Conservation (phyloP, 345 rosid species). For the Angophora floribunda region DNA sequence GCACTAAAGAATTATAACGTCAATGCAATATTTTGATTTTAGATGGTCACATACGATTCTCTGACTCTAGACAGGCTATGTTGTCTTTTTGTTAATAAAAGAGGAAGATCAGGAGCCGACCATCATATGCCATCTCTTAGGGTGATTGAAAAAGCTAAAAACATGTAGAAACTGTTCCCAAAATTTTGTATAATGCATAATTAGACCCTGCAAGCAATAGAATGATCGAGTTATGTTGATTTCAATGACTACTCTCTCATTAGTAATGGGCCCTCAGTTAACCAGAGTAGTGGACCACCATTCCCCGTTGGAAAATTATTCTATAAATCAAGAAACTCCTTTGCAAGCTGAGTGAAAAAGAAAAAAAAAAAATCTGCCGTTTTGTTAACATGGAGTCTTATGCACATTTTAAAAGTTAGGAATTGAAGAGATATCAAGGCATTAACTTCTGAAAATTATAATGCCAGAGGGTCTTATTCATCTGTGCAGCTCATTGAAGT, state of each 20-base stretch:
- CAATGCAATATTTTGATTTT: background rate
- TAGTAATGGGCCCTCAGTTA: background rate
- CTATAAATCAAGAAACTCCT: background rate
- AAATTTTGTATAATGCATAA: background rate
- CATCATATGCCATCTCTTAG: background rate
- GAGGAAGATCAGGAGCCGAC: background rate
- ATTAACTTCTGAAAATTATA: background rate
- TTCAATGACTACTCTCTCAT: background rate
- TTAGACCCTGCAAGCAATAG: background rate
- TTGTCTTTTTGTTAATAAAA: background rate
- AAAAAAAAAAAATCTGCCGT: background rate
- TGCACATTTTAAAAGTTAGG: background rate
- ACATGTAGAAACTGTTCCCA: background rate
- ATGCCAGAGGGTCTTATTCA: background rate
- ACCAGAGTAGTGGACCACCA: background rate
- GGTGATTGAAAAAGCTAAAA: background rate
- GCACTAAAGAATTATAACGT: background rate
- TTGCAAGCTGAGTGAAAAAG: background rate
- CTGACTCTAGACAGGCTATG: background rate
- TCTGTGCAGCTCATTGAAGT: background rate
- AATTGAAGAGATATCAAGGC: background rate
- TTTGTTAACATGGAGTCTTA: background rate
- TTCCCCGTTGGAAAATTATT: background rate
- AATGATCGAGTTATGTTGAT: background rate
- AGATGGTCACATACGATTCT: background rate